These are phyloP conservation scores for Suhomyces anneliseae DNA, from an alignment of 1,139 yeast genomes.

Conservation along the genomic window DNA sequence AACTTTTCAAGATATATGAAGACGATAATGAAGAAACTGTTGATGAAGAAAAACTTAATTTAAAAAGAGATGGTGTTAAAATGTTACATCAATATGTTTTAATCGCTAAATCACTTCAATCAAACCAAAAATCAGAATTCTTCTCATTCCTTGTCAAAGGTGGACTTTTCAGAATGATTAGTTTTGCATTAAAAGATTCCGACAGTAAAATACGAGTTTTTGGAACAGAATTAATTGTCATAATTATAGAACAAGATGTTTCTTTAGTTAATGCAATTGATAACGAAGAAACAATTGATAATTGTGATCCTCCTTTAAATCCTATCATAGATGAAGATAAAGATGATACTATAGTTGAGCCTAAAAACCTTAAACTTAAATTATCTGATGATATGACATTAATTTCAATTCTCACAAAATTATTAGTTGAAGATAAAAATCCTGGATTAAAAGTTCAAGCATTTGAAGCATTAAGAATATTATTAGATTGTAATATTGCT, in stretches of 20 bases:
- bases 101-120: conserved; percentile 69
- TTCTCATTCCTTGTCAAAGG: conserved; percentile 61
- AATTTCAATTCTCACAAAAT: conserved; percentile 56
- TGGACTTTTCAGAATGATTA: conserved; percentile 71
- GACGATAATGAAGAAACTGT: neutral
- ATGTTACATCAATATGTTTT: conserved; percentile 79
- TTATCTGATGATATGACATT: conserved; percentile 62
- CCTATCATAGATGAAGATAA: conserved; percentile 13
- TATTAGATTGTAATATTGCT: conserved; percentile 61
- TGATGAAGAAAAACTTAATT: conserved; percentile 1
- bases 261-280: conserved; percentile 53
- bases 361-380: conserved; percentile 28
- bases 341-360: conserved; percentile 20
- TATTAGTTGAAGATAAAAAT: conserved; percentile 63
- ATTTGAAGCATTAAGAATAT: conserved; percentile 73
- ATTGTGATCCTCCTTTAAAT: conserved; percentile 31
- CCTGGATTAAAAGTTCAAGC: conserved; percentile 81
- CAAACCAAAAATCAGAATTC: conserved; percentile 63
- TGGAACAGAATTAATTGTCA: conserved; percentile 80
- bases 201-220: conserved; percentile 58
- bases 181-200: conserved; percentile 64
- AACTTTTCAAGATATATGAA: conserved; percentile 60
- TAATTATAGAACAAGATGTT: conserved; percentile 84
- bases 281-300: conserved; percentile 38
- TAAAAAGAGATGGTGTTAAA: conserved; percentile 68